Evolutionary conservation across 768 basidiomycete genomes (phyloP), one percentile per base, ranked within the genome.

Genomic region (Mycena rosella): DNA sequence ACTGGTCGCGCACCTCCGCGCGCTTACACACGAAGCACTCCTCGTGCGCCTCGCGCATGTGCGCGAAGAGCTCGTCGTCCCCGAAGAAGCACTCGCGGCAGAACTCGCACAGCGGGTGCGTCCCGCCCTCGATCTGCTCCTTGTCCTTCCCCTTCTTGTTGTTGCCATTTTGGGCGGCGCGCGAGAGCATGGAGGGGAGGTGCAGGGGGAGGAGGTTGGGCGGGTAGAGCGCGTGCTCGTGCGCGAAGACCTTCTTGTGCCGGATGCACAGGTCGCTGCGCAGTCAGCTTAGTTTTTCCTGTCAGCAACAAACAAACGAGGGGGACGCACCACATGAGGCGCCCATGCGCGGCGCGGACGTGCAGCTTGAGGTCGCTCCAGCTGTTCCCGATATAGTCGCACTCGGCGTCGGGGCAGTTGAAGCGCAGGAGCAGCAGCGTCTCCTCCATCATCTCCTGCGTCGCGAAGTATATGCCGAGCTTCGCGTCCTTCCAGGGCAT

Each of bases 1-100:
- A 96, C 80, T 96, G 89, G 78, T 96, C 89, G 70, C 87, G 83
- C 44, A 94, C 72, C 9, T 91, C 95, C 62, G 91, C 87, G 30
- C 92, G 86, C 76, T 95, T 95, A 78, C 98, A 99, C 17, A 99
- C 78, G 72, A 98, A 98, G 77, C 97, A 99, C 74, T 99, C 96
- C 78, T 99, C 97, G 79, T 99, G 97, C 54, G 83, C 84, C 75
- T 96, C 91, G 57, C 96, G 88, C 91, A 98, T 94, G 78, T 99
- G 98, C 26, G 89, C 82, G 76, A 90, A 98, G n/a, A 98, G 81
- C 73, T 96, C 96, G 74, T 99, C 97, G 60, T 92, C 91, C n/a
- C 91, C 83, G 76, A 96, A 98, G 85, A 93, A 96, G 73, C 93
- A 96, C 72, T 95, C 92, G n/a, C 88, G 88, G 73, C 96, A 98